Base-by-base conservation (phyloP, 371 early-diverging fungal species). In the Syncephalastrum sp. region DNA sequence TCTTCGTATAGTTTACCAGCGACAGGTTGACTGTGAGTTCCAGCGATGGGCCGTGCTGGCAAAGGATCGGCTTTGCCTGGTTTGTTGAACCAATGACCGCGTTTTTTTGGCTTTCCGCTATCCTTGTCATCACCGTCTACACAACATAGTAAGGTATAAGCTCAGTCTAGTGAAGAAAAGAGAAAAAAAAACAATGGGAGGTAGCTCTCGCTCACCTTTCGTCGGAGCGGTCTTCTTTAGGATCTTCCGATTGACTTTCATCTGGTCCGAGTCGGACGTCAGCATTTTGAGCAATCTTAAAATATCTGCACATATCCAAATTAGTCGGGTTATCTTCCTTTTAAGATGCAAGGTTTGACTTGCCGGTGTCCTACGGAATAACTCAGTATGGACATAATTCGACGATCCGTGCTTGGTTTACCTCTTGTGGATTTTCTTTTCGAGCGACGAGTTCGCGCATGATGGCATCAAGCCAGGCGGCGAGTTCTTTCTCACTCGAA, bases 391-490 rank as follows among this genome's bases (percentile, higher is more conserved):
- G 24, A 16, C 33, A 33, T 21, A 16, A 0, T 33, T 17, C 8
- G 41, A 17, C 38, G 19, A 24, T 21, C 24, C 8, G 24, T 14
- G 42, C 21, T 14, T 15, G 25, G 24, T 44, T 56, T 63, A 66
- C 70, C 46, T 60, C 66, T 16, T 54, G 47, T 49, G 38, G 48
- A 17, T 58, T 59, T 61, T 73, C 74, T 57, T 74, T 79, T 23
- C 77, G 60, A 0, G 70, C 68, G 25, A 79, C 67, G 17, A 79
- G 42, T 46, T 79, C 80, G 29, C 80, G 66, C 80, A 79, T 79
- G 21, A 79, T 72, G 15, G 73, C 71, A 56, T 79, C 80, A 1
- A 76, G 57, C 80, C 80, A 79, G 13, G 63, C 42, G 19, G 75
- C 60, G 38, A 72, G 65, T 42, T 76, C 77, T 17, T 70, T 69